Evolutionary conservation across 2,329 filamentous ascomycete genomes (phyloP).

Genomic region (Cercospora brassicicola): DNA sequence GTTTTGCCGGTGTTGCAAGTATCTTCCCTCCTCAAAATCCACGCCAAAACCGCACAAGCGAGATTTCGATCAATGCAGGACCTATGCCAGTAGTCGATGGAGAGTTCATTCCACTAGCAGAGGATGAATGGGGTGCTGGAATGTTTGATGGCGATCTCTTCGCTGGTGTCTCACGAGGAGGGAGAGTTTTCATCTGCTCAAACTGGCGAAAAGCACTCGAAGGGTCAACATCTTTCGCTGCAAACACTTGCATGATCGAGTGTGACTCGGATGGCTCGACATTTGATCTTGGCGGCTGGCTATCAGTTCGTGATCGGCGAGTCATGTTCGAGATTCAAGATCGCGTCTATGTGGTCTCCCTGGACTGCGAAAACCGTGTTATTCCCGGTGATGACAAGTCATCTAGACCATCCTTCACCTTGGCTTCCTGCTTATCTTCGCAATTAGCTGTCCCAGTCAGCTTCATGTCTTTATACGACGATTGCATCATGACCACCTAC

Average conservation of each 20-base stretch:
- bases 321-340: slow-evolving; percentile 50
- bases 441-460: slow-evolving; percentile 48
- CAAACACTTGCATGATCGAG: slow-evolving; percentile 42
- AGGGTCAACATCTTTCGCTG: slow-evolving; percentile 11
- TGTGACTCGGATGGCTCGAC: slow-evolving; percentile 44
- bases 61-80: slow-evolving; percentile 26
- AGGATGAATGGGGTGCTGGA: slow-evolving; percentile 52
- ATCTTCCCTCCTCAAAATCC: not conserved
- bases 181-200: slow-evolving; percentile 48
- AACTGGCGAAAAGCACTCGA: slow-evolving; percentile 44
- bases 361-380: slow-evolving; percentile 38
- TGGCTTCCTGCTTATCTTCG: slow-evolving; percentile 40
- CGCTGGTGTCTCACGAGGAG: slow-evolving; percentile 47
- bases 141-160: slow-evolving; percentile 47
- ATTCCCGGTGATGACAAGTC: slow-evolving; percentile 3
- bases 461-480: slow-evolving; percentile 51
- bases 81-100: slow-evolving; percentile 19
- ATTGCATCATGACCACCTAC: slow-evolving; percentile 51
- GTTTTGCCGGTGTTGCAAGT: not conserved
- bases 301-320: slow-evolving; percentile 46
- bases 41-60: slow-evolving; percentile 14
- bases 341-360: slow-evolving; percentile 45
- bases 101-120: slow-evolving; percentile 28
- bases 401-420: slow-evolving; percentile 29
- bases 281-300: slow-evolving; percentile 52